Percentiles rank a stretch among this genome's conserved stretches.
phyloP scores from a whole-genome alignment of 768 basidiomycete genomes.

The Leucosporidium yakuticum region DNA sequence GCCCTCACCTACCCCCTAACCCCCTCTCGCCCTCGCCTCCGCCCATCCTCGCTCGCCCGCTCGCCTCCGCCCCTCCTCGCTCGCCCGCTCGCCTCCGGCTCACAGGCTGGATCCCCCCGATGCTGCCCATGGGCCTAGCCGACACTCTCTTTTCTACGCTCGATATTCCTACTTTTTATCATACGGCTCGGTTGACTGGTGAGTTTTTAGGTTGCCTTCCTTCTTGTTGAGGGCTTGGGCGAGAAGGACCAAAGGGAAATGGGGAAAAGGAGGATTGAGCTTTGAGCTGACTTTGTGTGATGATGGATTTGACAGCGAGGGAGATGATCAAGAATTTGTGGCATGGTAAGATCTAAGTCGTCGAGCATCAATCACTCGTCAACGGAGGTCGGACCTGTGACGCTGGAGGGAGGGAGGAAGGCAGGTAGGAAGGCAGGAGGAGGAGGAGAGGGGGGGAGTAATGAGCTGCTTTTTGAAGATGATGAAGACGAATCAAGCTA shows the following conservation, averaged over 20 bases:
- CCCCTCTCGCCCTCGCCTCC: too few species aligned
- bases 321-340: slow-evolving; percentile 78
- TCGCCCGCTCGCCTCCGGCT: not conserved
- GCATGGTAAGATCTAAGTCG: slow-evolving; percentile 70
- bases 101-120: slow-evolving; percentile 90
- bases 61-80: too few species aligned
- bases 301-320: slow-evolving; percentile 45
- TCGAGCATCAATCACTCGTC: not conserved
- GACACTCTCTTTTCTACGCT: slow-evolving; percentile 83
- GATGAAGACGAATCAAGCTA: too few species aligned
- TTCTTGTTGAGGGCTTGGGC: not conserved
- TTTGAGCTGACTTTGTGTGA: too few species aligned
- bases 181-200: slow-evolving; percentile 68
- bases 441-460: too few species aligned
- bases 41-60: not conserved
- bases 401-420: too few species aligned
- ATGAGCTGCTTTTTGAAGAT: too few species aligned
- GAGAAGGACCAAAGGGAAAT: too few species aligned
- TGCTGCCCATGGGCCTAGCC: slow-evolving; percentile 89
- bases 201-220: not conserved
- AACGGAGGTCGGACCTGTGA: too few species aligned
- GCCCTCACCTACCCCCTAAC: too few species aligned
- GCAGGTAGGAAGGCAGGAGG: too few species aligned
- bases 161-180: slow-evolving; percentile 73
- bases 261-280: too few species aligned